Conservation (phyloP, 164 flowering plant species). For the Stephania yunnanensis region DNA sequence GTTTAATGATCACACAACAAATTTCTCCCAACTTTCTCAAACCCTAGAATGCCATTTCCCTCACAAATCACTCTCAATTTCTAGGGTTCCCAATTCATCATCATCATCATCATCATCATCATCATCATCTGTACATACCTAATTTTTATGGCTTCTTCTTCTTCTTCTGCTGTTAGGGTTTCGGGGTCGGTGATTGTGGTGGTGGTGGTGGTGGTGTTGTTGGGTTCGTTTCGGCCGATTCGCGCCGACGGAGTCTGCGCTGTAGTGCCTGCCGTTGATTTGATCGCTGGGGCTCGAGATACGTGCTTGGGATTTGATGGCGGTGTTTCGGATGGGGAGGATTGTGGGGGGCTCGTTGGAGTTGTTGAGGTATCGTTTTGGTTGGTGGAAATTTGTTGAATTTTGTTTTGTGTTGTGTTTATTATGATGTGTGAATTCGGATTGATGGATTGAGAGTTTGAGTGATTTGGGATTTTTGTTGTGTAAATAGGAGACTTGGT, state of each 20-base stretch:
- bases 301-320: slow-evolving; percentile 10
- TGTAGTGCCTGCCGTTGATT: slow-evolving; percentile 20
- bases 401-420: neutral
- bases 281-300: slow-evolving; percentile 29
- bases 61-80: neutral
- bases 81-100: slow-evolving; percentile 10
- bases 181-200: slow-evolving; percentile 22
- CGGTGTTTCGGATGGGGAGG: slow-evolving; percentile 12
- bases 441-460: neutral
- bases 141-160: neutral
- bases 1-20: neutral
- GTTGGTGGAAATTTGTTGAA: neutral
- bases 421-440: neutral
- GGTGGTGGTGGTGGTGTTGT: slow-evolving; percentile 13
- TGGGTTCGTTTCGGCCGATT: slow-evolving; percentile 22
- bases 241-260: slow-evolving; percentile 29
- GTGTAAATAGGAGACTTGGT: neutral
- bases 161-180: slow-evolving; percentile 11
- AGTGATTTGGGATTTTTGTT: neutral
- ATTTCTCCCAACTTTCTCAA: neutral
- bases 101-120: too few species aligned
- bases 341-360: slow-evolving; percentile 13
- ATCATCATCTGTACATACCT: too few species aligned
- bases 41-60: slow-evolving; percentile 17
- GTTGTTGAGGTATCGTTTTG: slow-evolving; percentile 32